Conservation (phyloP, 1,284 basidiomycete genomes). For the Vanrija sp. region DNA sequence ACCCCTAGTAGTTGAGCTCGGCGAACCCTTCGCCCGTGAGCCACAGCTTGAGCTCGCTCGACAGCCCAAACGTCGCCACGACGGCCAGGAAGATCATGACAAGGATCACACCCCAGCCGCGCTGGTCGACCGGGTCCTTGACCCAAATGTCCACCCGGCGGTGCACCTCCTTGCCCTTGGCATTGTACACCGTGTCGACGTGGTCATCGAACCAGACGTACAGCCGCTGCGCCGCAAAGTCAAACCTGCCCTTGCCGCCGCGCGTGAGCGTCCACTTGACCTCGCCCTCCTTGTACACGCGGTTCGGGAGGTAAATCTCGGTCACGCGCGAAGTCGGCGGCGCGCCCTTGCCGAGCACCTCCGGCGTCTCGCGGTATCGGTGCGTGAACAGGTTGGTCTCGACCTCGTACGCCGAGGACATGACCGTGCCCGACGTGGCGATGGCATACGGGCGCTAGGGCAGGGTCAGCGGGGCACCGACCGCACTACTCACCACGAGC, state of each 20-base stretch:
- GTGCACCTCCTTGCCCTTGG: neutral
- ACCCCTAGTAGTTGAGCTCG: too few species aligned
- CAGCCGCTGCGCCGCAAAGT: conserved; percentile 28
- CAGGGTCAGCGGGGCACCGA: neutral
- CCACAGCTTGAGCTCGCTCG: too few species aligned
- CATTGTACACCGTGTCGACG: conserved; percentile 1
- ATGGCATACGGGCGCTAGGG: conserved; percentile 46
- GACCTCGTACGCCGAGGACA: conserved; percentile 27
- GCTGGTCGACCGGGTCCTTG: neutral
- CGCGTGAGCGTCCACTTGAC: conserved; percentile 21
- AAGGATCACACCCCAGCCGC: neutral
- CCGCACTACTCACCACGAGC: conserved; percentile 55
- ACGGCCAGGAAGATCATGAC: neutral
- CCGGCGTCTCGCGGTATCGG: conserved; percentile 26
- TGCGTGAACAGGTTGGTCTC: conserved; percentile 27
- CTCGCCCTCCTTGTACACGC: conserved; percentile 23
- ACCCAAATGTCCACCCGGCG: conserved; percentile 41
- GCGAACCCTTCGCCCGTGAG: too few species aligned
- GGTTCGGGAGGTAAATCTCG: conserved; percentile 69
- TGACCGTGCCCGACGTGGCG: conserved; percentile 40
- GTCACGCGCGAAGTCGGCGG: conserved; percentile 60
- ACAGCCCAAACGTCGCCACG: neutral
- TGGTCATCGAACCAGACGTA: conserved; percentile 40
- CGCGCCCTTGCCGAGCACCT: conserved; percentile 27
- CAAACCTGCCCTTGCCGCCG: conserved; percentile 30